These are phyloP conservation scores for Cercophora newfieldiana DNA, from an alignment of 495 filamentous ascomycete genomes.

Conservation along the genomic window DNA sequence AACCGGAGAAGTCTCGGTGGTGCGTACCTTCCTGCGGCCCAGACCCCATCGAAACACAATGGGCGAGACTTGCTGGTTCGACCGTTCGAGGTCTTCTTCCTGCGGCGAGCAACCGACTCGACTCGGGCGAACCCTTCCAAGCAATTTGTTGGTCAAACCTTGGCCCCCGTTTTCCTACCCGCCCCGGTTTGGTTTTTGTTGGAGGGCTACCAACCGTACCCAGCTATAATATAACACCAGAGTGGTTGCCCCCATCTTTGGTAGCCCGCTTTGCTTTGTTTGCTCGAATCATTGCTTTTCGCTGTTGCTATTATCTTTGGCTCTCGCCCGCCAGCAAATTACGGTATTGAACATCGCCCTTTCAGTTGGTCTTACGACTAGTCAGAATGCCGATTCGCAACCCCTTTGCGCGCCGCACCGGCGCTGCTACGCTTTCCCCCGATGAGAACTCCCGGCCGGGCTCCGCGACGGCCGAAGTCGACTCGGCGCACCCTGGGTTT, in stretches of 20 bases:
- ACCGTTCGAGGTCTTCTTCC: neutral
- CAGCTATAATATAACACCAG: neutral
- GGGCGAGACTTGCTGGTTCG: neutral
- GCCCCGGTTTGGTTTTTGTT: neutral
- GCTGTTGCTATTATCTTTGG: neutral
- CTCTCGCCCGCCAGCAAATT: too few species aligned
- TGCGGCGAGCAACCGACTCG: too few species aligned
- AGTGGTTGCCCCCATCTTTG: neutral
- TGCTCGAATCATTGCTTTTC: neutral
- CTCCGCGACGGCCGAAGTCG: slow-evolving; percentile 24
- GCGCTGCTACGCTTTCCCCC: slow-evolving; percentile 42
- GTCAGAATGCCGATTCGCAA: slow-evolving; percentile 74
- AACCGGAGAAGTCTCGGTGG: neutral
- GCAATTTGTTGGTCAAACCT: neutral
- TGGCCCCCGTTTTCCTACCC: neutral
- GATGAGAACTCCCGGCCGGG: slow-evolving; percentile 58
- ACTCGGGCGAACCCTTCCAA: neutral
- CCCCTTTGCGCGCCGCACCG: slow-evolving; percentile 63
- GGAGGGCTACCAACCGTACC: too few species aligned
- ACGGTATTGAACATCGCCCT: neutral
- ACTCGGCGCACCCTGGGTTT: slow-evolving; percentile 45
- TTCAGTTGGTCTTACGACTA: neutral
- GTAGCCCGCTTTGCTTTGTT: neutral
- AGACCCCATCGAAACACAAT: neutral
- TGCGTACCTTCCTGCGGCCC: neutral